These are phyloP conservation scores for Leccinellum luteum DNA, from an alignment of 768 basidiomycete species.

Conservation along the genomic window DNA sequence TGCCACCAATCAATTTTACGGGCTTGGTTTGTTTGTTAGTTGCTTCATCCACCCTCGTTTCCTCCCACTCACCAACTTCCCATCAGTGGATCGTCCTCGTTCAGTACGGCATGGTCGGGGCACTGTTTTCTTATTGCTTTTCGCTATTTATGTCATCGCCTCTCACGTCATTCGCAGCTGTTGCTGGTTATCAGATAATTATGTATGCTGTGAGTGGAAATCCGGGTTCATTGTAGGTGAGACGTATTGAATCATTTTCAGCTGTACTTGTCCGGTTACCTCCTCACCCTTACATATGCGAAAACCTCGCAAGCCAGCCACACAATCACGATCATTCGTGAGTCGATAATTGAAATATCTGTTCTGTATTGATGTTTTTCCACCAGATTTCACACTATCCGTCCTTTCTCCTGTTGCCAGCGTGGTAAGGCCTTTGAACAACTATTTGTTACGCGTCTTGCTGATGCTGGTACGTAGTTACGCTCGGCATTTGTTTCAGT, in stretches of 20 bases:
- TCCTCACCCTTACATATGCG: constrained; percentile 73
- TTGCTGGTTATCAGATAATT: constrained; percentile 71
- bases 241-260: constrained; percentile 22
- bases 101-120: constrained; percentile 65
- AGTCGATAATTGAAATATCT: constrained; percentile 9
- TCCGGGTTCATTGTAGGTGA: not conserved
- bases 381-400: constrained; percentile 61
- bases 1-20: constrained; percentile 61
- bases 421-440: constrained; percentile 45
- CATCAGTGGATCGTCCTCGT: constrained; percentile 68
- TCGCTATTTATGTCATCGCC: constrained; percentile 62
- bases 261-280: constrained; percentile 65
- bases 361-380: not conserved
- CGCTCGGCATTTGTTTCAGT: constrained; percentile 73
- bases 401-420: constrained; percentile 67
- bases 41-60: not conserved
- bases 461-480: constrained; percentile 37
- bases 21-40: constrained; percentile 61
- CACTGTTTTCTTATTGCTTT: constrained; percentile 66
- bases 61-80: not conserved
- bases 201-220: constrained; percentile 59
- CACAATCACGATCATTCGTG: constrained; percentile 61
- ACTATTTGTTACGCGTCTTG: not conserved
- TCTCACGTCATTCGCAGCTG: constrained; percentile 68
- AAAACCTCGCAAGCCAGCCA: constrained; percentile 50